Conservation (phyloP, 768 basidiomycete species). For the Leccinum subtestaceum region DNA sequence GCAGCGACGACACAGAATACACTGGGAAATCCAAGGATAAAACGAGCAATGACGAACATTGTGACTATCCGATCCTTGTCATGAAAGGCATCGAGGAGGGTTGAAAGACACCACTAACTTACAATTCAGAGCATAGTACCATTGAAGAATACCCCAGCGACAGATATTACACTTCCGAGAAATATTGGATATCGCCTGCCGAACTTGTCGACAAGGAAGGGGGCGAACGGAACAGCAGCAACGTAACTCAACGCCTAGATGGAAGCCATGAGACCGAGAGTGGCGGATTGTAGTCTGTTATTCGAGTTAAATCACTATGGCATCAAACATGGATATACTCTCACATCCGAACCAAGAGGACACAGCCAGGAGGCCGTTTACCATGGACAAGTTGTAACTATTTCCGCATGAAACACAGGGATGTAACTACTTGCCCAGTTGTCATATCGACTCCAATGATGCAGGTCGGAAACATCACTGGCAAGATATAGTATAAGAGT, state of each 20-base stretch:
- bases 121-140: neutral
- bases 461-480: too few relatives aligned
- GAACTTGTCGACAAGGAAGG: neutral
- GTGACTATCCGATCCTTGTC: neutral
- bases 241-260: neutral
- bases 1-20: neutral
- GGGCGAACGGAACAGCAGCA: neutral
- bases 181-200: neutral
- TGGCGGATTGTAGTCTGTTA: neutral
- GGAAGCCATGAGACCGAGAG: neutral
- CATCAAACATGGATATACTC: neutral
- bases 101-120: neutral
- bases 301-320: neutral
- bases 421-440: too few relatives aligned
- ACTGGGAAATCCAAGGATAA: neutral
- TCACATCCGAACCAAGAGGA: neutral
- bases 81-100: neutral
- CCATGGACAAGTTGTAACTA: neutral
- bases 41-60: neutral
- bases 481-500: conserved; percentile 36
- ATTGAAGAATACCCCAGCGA: neutral
- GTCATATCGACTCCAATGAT: too few relatives aligned
- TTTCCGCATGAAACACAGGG: neutral
- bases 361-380: neutral
- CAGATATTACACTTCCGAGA: neutral